A percentile compares a stretch with the other conserved stretches of the same genome.
Conservation (phyloP, 2,329 filamentous ascomycete genomes). For the Calonectria hongkongensis region DNA sequence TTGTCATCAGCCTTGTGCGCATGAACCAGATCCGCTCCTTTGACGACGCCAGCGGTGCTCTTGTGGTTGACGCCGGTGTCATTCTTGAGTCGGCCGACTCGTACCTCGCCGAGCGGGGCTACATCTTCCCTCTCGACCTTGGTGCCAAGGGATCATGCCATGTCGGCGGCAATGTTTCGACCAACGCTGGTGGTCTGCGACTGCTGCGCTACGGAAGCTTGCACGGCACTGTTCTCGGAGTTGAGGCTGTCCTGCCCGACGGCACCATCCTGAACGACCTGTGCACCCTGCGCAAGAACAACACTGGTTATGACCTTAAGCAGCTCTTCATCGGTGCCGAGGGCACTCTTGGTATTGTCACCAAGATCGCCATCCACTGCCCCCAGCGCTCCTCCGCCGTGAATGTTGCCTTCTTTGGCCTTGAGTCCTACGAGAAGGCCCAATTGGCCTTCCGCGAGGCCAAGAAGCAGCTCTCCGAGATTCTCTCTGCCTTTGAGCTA, state of each 20-base stretch:
- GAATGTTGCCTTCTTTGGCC: slow-evolving; percentile 95
- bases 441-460: slow-evolving; percentile 91
- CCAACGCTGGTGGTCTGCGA: slow-evolving; percentile 94
- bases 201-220: slow-evolving; percentile 94
- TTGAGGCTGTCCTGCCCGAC: slow-evolving; percentile 95
- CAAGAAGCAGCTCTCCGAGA: slow-evolving; percentile 93
- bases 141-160: slow-evolving; percentile 98
- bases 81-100: slow-evolving; percentile 93
- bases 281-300: slow-evolving; percentile 94
- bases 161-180: slow-evolving; percentile 95
- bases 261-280: slow-evolving; percentile 95
- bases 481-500: slow-evolving; percentile 96
- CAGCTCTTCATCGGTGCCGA: slow-evolving; percentile 97
- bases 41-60: slow-evolving; percentile 91
- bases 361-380: slow-evolving; percentile 90
- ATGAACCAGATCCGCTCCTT: slow-evolving; percentile 96
- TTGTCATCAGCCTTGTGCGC: slow-evolving; percentile 90
- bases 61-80: slow-evolving; percentile 93
- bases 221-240: slow-evolving; percentile 92
- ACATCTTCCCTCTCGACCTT: slow-evolving; percentile 97
- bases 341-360: slow-evolving; percentile 96
- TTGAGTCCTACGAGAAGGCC: slow-evolving; percentile 92
- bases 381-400: slow-evolving; percentile 90
- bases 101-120: slow-evolving; percentile 86
- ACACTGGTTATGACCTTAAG: slow-evolving; percentile 98